phyloP scores from a whole-genome alignment of 2,329 filamentous ascomycete species.

The Ceratocystiopsis sp. region DNA sequence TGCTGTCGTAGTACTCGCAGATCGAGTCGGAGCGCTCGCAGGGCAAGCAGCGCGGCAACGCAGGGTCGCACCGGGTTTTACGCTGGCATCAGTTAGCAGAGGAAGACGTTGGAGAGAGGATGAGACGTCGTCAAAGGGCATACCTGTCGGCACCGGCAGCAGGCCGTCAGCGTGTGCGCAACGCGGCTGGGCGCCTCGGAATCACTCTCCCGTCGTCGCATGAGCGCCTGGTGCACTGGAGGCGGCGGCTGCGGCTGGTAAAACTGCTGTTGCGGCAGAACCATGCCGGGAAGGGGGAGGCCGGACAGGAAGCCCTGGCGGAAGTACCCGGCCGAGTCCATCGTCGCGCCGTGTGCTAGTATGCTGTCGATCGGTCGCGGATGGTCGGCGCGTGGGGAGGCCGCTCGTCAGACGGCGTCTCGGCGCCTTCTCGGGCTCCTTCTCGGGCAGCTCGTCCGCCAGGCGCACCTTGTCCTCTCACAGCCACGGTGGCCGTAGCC shows the following conservation, averaged over 20 bases:
- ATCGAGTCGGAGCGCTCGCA: constrained; percentile 82
- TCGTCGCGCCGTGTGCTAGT: constrained; percentile 14
- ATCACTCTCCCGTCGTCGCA: constrained; percentile 5
- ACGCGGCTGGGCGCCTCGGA: constrained; percentile 41
- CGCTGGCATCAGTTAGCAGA: constrained; percentile 36
- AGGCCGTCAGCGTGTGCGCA: constrained; percentile 65
- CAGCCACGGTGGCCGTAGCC: no score
- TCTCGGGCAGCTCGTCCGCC: no score
- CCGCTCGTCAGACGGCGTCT: no score
- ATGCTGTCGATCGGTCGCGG: background rate
- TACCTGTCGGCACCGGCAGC: constrained; percentile 65
- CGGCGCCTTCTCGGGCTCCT: no score
- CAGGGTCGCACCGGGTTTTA: constrained; percentile 91
- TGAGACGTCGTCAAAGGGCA: background rate
- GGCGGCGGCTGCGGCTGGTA: constrained; percentile 1
- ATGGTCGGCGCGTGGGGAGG: no score
- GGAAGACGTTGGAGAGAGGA: background rate
- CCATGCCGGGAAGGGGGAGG: constrained; percentile 18
- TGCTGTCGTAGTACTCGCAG: constrained; percentile 91
- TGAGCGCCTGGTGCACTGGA: no score
- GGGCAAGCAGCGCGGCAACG: constrained; percentile 75
- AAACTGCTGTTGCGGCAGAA: constrained; percentile 11
- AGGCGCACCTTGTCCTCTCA: no score
- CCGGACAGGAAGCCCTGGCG: constrained; percentile 36
- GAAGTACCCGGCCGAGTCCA: constrained; percentile 44